phyloP scores from a whole-genome alignment of 768 basidiomycete species.

The Russula foetens region DNA sequence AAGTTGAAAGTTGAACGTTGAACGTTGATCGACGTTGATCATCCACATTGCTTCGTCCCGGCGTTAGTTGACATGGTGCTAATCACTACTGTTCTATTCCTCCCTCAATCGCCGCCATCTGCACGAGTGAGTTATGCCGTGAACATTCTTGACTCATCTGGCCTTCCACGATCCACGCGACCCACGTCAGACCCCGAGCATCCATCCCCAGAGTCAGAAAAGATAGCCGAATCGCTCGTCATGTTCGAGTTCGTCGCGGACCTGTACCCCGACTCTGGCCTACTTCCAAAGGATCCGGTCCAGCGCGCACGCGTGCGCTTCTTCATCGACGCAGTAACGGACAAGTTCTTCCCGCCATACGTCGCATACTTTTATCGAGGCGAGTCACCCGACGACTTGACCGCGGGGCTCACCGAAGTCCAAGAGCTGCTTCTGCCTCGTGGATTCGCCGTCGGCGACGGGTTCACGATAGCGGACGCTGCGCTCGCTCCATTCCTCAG shows the following conservation, averaged over 20 bases:
- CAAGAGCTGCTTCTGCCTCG: slow-evolving; percentile 40
- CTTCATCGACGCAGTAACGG: slow-evolving; percentile 45
- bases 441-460: slow-evolving; percentile 33
- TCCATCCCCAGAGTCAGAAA: slow-evolving; percentile 47
- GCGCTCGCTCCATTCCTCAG: slow-evolving; percentile 50
- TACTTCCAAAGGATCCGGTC: slow-evolving; percentile 48
- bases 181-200: slow-evolving; percentile 38
- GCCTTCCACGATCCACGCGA: too few relatives aligned
- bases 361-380: slow-evolving; percentile 28
- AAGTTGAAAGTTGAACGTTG: too few relatives aligned
- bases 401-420: slow-evolving; percentile 36
- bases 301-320: slow-evolving; percentile 47
- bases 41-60: too few relatives aligned
- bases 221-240: slow-evolving; percentile 51
- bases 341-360: slow-evolving; percentile 34
- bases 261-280: slow-evolving; percentile 35
- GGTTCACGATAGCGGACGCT: slow-evolving; percentile 53
- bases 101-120: too few relatives aligned
- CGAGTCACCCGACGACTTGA: slow-evolving; percentile 32
- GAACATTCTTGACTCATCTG: not conserved
- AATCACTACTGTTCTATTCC: too few relatives aligned
- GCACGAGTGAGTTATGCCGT: too few relatives aligned
- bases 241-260: slow-evolving; percentile 58
- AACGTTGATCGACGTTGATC: too few relatives aligned
- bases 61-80: too few relatives aligned